Evolutionary conservation across 2,329 filamentous ascomycete genomes (phyloP).

Genomic region (Thielaviopsis populi): DNA sequence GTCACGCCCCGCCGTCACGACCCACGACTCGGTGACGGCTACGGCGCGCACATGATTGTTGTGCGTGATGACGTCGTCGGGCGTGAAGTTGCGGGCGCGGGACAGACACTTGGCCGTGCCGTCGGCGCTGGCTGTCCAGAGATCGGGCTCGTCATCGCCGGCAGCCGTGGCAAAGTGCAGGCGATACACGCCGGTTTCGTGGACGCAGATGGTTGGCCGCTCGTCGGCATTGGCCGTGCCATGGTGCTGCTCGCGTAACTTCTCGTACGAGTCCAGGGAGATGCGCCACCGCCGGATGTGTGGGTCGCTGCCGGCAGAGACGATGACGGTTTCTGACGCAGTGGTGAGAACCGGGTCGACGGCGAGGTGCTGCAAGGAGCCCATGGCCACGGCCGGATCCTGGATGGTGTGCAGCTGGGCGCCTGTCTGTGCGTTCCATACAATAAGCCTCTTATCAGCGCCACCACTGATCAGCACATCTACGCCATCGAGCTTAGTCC

Average conservation of each 20-base stretch:
- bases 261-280: constrained; percentile 35
- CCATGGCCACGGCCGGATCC: constrained; percentile 53
- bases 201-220: constrained; percentile 49
- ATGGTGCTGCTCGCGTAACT: constrained; percentile 35
- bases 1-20: constrained; percentile 77
- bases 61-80: constrained; percentile 60
- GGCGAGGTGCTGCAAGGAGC: constrained; percentile 65
- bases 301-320: constrained; percentile 68
- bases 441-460: constrained; percentile 63
- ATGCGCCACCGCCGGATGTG: constrained; percentile 67
- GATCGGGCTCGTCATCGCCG: constrained; percentile 45
- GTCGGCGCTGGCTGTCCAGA: constrained; percentile 91
- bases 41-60: constrained; percentile 84
- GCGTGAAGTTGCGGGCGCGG: constrained; percentile 50
- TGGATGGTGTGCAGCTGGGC: constrained; percentile 60
- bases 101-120: constrained; percentile 71
- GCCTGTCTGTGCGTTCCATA: constrained; percentile 63
- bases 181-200: constrained; percentile 83
- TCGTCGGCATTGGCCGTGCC: constrained; percentile 27
- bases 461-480: constrained; percentile 58
- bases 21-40: constrained; percentile 58
- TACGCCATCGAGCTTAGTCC: constrained; percentile 43
- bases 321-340: constrained; percentile 39
- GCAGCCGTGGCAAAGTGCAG: constrained; percentile 49
- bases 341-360: constrained; percentile 52